Percentiles rank a stretch among this genome's conserved stretches.
These are phyloP conservation scores for Triticum dicoccoides DNA, from an alignment of 176 grass and related monocot species.

Conservation along the genomic window DNA sequence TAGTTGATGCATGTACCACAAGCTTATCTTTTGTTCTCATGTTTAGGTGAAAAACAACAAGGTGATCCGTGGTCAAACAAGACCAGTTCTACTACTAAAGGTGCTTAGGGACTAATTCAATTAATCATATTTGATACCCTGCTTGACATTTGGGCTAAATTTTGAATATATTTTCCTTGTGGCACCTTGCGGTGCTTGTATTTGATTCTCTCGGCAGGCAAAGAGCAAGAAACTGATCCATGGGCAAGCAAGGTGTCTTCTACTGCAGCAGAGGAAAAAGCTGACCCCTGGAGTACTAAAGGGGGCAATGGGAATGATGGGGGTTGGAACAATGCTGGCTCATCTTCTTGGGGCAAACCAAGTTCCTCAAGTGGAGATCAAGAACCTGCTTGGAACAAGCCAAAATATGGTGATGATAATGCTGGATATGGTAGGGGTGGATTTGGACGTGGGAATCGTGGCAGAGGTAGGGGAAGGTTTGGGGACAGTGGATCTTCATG, in stretches of 20 bases:
- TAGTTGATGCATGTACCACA: neutral
- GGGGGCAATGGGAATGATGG: constrained; percentile 28
- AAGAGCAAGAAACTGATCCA: constrained; percentile 46
- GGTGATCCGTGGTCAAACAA: constrained; percentile 37
- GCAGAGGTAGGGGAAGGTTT: constrained; percentile 47
- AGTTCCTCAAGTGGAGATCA: constrained; percentile 36
- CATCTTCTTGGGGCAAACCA: constrained; percentile 46
- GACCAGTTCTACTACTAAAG: constrained; percentile 23
- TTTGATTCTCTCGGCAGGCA: constrained; percentile 31
- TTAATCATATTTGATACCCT: constrained; percentile 2
- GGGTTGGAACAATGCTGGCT: constrained; percentile 35
- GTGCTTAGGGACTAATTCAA: constrained; percentile 11
- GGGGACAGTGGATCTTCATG: constrained; percentile 39
- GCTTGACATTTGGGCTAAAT: constrained; percentile 13
- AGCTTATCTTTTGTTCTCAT: constrained; percentile 9
- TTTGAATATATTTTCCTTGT: neutral
- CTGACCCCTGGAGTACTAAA: constrained; percentile 40
- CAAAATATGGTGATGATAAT: constrained; percentile 38
- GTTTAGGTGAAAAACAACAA: constrained; percentile 28
- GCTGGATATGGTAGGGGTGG: constrained; percentile 32
- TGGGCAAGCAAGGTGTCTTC: constrained; percentile 48
- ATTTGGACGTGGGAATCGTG: constrained; percentile 39
- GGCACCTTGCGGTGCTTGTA: constrained; percentile 8
- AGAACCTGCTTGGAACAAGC: constrained; percentile 42
- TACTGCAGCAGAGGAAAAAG: constrained; percentile 16